Conservation (phyloP, 129 eudicot genomes). For the Artemisia tridentata region DNA sequence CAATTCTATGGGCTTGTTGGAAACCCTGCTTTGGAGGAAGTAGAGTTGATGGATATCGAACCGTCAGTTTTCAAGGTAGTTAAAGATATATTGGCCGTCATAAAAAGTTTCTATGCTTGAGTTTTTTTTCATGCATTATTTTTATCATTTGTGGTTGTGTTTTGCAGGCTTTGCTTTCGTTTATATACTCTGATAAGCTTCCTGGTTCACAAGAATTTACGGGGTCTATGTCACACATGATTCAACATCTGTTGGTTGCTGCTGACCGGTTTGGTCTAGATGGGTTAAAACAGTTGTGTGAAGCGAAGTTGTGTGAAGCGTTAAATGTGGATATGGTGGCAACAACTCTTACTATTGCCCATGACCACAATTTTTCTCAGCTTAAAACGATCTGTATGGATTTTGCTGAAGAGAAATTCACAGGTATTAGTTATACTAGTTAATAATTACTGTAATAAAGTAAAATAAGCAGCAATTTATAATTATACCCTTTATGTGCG, state of each 20-base stretch:
- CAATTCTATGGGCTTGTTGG: background rate
- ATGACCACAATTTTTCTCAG: constrained; percentile 67
- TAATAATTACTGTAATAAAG: no score
- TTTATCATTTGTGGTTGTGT: constrained; percentile 12
- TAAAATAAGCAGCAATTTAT: no score
- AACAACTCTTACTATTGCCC: constrained; percentile 83
- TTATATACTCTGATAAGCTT: constrained; percentile 66
- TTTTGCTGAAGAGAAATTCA: constrained; percentile 80
- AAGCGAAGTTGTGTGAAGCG: constrained; percentile 68
- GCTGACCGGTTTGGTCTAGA: constrained; percentile 84
- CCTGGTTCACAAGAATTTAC: constrained; percentile 57
- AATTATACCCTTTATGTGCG: no score
- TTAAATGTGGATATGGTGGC: constrained; percentile 68
- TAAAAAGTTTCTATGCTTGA: background rate
- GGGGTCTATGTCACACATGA: constrained; percentile 52
- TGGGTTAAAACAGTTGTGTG: constrained; percentile 72
- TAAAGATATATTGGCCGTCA: background rate
- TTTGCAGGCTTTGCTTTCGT: constrained; percentile 74
- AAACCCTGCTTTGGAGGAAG: background rate
- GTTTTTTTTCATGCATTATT: background rate
- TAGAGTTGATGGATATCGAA: constrained; percentile 1
- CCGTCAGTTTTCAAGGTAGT: constrained; percentile 18
- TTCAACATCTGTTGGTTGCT: constrained; percentile 90
- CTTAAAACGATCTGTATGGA: constrained; percentile 77
- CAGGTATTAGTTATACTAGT: constrained; percentile 68